These are phyloP conservation scores for Leucocoprinus sp. DNA, from an alignment of 768 basidiomycete species.

Conservation along the genomic window DNA sequence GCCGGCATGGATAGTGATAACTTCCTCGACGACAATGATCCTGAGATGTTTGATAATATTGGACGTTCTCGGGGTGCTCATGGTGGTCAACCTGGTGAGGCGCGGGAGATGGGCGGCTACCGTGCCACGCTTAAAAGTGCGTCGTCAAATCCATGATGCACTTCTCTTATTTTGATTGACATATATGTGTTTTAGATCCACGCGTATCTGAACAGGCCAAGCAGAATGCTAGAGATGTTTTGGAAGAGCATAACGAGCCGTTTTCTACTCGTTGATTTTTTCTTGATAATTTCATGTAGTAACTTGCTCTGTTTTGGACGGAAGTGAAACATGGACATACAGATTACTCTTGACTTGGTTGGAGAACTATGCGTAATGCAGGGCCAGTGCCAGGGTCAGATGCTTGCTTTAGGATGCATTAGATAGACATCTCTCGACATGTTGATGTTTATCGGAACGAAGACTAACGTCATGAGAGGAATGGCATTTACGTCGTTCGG, in stretches of 20 bases:
- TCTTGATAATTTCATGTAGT: too few relatives aligned
- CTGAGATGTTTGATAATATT: constrained; percentile 5
- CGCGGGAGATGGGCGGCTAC: constrained; percentile 21
- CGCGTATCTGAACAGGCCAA: constrained; percentile 14
- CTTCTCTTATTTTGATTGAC: not conserved
- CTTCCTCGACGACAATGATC: not conserved
- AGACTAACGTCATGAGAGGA: too few relatives aligned
- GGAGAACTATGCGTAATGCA: too few relatives aligned
- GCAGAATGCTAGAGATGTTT: constrained; percentile 12
- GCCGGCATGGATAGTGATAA: not conserved
- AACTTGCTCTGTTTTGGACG: too few relatives aligned
- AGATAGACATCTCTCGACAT: too few relatives aligned
- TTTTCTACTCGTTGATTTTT: not conserved
- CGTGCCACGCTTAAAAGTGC: constrained; percentile 24
- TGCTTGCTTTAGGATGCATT: too few relatives aligned
- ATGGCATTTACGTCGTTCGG: too few relatives aligned
- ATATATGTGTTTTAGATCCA: constrained; percentile 10
- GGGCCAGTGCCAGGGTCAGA: too few relatives aligned
- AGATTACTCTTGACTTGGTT: too few relatives aligned
- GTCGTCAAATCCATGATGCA: too few relatives aligned
- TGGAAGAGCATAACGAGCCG: constrained; percentile 12
- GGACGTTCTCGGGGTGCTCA: constrained; percentile 2
- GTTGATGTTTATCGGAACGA: too few relatives aligned
- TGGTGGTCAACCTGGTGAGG: constrained; percentile 3
- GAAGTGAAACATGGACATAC: too few relatives aligned